phyloP scores from a whole-genome alignment of 768 basidiomycete genomes.

The Sarcodon sp. region DNA sequence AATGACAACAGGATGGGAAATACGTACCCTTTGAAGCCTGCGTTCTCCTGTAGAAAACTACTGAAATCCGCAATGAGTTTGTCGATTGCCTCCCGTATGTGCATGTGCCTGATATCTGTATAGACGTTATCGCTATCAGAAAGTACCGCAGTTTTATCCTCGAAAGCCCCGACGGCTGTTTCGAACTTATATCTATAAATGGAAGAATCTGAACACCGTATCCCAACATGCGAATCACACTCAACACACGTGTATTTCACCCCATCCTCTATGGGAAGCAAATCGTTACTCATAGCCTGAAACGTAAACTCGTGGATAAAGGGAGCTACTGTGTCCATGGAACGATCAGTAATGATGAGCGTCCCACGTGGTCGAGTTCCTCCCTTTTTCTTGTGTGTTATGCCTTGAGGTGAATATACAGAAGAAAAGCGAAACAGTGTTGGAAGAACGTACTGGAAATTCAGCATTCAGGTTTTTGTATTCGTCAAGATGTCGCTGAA shows the following conservation, averaged over 20 bases:
- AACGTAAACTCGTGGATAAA: constrained; percentile 97
- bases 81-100: constrained; percentile 98
- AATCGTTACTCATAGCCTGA: constrained; percentile 96
- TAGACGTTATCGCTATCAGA: constrained; percentile 84
- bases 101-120: constrained; percentile 90
- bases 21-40: constrained; percentile 80
- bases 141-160: constrained; percentile 81
- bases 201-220: background rate
- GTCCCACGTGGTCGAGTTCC: constrained; percentile 53
- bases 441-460: constrained; percentile 56
- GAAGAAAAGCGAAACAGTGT: background rate
- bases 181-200: constrained; percentile 78
- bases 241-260: constrained; percentile 59
- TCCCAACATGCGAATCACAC: constrained; percentile 19
- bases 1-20: background rate
- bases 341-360: constrained; percentile 88
- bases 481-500: constrained; percentile 78
- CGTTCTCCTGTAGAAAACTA: constrained; percentile 87
- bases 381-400: constrained; percentile 31
- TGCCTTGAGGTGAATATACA: constrained; percentile 11
- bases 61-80: constrained; percentile 95
- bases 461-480: constrained; percentile 78
- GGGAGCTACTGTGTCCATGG: constrained; percentile 88
- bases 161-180: constrained; percentile 71
- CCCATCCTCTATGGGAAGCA: constrained; percentile 82